Conservation (phyloP, 2,329 filamentous ascomycete species). For the Chrysosporium keratinophilum region DNA sequence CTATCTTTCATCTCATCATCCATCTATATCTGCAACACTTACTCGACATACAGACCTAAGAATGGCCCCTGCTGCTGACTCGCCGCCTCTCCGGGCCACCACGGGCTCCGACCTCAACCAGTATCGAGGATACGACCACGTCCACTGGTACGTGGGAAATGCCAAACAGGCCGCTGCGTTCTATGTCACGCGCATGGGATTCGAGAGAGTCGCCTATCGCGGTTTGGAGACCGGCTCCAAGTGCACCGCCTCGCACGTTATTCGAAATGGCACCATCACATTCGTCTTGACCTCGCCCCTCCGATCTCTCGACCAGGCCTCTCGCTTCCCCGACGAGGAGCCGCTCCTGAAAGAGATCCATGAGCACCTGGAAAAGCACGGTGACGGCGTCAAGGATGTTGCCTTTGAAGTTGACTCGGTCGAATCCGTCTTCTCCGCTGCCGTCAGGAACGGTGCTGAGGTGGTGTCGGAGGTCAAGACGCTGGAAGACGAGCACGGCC, state of each 20-base stretch:
- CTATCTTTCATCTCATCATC: too few relatives aligned
- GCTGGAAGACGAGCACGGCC: constrained; percentile 53
- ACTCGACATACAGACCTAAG: not conserved
- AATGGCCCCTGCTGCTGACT: constrained; percentile 19
- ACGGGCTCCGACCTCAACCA: constrained; percentile 24
- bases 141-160: constrained; percentile 95
- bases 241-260: constrained; percentile 69
- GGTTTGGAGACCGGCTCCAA: constrained; percentile 82
- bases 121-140: constrained; percentile 77
- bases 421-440: constrained; percentile 63
- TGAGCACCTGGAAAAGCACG: constrained; percentile 72
- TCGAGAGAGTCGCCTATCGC: constrained; percentile 68
- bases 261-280: constrained; percentile 35
- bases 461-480: constrained; percentile 41
- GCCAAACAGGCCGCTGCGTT: constrained; percentile 89
- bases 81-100: constrained; percentile 23
- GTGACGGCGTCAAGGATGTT: constrained; percentile 90
- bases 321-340: constrained; percentile 51
- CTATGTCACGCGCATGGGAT: constrained; percentile 80
- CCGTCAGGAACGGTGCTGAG: constrained; percentile 46
- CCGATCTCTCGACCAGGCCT: constrained; percentile 55
- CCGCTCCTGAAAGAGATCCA: constrained; percentile 63
- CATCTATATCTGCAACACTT: not conserved
- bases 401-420: constrained; percentile 91
- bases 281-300: constrained; percentile 37